Percentiles rank a stretch among this genome's conserved stretches.
Conservation (phyloP, 305 asterid genomes). For the Solanum hybrid region DNA sequence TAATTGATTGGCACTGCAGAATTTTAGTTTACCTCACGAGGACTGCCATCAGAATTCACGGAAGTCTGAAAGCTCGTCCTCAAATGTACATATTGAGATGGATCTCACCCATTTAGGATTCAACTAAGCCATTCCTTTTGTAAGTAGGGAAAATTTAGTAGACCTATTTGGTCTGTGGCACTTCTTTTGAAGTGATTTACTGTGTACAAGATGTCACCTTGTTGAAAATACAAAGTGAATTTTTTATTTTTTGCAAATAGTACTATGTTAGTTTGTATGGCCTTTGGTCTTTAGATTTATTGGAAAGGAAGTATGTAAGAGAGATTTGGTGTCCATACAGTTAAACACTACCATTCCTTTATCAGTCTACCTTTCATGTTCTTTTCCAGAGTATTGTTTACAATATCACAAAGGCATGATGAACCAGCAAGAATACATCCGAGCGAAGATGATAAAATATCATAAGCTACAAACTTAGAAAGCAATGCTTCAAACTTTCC, state of each 20-base stretch:
- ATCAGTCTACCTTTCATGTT: neutral
- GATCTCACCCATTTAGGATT: slow-evolving; percentile 6
- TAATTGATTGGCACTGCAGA: slow-evolving; percentile 14
- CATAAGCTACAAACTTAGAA: neutral
- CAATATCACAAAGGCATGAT: neutral
- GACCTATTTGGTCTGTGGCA: neutral
- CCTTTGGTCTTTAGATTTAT: neutral
- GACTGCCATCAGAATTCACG: neutral
- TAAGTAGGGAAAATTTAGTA: slow-evolving; percentile 10
- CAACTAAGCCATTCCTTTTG: slow-evolving; percentile 7
- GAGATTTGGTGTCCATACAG: neutral
- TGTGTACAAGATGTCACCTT: slow-evolving; percentile 7
- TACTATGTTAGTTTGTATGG: neutral
- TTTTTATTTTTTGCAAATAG: neutral
- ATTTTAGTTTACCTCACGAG: slow-evolving; percentile 9
- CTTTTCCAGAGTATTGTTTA: neutral
- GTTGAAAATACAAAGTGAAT: neutral
- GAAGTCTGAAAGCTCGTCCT: neutral
- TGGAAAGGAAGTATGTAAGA: neutral
- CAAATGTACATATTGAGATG: slow-evolving; percentile 14
- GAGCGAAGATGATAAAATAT: neutral
- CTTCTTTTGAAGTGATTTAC: slow-evolving; percentile 3
- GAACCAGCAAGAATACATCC: neutral
- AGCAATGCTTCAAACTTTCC: slow-evolving; percentile 1
- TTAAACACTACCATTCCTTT: neutral